A percentile compares a stretch with the other conserved stretches of the same genome.
phyloP scores from a whole-genome alignment of 345 rosid genomes.

The Lepidium aucheri region DNA sequence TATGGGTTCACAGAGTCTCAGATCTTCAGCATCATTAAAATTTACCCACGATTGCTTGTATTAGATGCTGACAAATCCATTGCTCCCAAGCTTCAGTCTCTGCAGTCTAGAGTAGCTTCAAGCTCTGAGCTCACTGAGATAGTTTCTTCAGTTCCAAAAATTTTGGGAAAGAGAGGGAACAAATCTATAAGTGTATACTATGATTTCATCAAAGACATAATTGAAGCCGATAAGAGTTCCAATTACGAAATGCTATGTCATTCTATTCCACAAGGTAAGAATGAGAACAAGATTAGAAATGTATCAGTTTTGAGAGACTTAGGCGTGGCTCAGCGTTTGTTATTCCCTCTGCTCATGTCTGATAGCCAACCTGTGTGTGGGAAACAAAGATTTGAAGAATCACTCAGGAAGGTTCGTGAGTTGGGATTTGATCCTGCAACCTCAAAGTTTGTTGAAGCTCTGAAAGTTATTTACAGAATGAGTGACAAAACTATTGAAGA shows the following conservation, averaged over 20 bases:
- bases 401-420: neutral
- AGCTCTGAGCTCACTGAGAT: constrained; percentile 8
- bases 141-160: neutral
- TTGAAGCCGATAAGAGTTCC: neutral
- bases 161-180: constrained; percentile 5
- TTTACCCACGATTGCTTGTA: constrained; percentile 7
- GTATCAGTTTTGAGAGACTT: neutral
- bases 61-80: neutral
- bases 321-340: constrained; percentile 9
- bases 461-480: neutral
- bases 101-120: constrained; percentile 23
- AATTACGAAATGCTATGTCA: neutral
- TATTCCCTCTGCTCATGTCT: neutral
- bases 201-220: constrained; percentile 7
- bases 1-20: constrained; percentile 20
- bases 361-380: neutral
- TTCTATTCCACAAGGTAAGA: neutral
- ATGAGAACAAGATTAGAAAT: neutral
- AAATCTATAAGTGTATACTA: neutral
- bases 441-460: constrained; percentile 19
- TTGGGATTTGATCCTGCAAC: constrained; percentile 24
- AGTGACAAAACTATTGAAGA: neutral
- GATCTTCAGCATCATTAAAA: neutral
- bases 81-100: constrained; percentile 23
- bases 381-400: neutral